phyloP scores from a whole-genome alignment of 345 rosid genomes.

The Sonneratia caseolaris region DNA sequence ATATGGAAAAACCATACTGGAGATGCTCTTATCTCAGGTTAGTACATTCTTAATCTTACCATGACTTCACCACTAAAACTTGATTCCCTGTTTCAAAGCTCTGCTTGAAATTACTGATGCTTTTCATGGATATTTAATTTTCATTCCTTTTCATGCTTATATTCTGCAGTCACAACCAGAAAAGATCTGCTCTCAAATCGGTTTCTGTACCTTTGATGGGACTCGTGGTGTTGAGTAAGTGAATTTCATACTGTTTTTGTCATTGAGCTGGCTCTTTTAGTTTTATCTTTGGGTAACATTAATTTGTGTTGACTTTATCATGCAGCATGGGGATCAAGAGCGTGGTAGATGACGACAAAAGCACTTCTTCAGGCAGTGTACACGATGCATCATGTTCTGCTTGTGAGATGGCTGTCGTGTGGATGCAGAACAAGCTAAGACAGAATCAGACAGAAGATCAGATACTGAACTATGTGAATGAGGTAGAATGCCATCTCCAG shows the following conservation, averaged over 20 bases:
- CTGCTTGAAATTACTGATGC: background rate
- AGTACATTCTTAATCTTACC: background rate
- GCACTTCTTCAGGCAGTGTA: constrained; percentile 31
- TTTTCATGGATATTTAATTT: background rate
- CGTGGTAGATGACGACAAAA: constrained; percentile 32
- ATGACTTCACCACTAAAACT: background rate
- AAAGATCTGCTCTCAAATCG: constrained; percentile 75
- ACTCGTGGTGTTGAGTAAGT: constrained; percentile 55
- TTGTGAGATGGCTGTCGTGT: constrained; percentile 86
- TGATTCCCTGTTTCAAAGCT: background rate
- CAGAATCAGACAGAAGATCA: constrained; percentile 60
- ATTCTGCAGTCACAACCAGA: constrained; percentile 46
- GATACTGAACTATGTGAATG: constrained; percentile 58
- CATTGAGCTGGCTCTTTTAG: background rate
- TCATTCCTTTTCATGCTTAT: background rate
- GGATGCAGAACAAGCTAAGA: constrained; percentile 75
- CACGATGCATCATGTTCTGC: constrained; percentile 49
- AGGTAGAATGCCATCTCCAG: constrained; percentile 20
- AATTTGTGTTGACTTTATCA: background rate
- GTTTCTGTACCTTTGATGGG: constrained; percentile 71
- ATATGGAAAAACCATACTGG: constrained; percentile 62
- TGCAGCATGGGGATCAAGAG: constrained; percentile 62
- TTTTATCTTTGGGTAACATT: background rate
- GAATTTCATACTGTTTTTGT: background rate
- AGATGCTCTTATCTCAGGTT: constrained; percentile 59